Percentiles rank a stretch among this genome's conserved stretches.
These are phyloP conservation scores for Carnegiea gigantea DNA, from an alignment of 179 eudicot genomes.

Conservation along the genomic window DNA sequence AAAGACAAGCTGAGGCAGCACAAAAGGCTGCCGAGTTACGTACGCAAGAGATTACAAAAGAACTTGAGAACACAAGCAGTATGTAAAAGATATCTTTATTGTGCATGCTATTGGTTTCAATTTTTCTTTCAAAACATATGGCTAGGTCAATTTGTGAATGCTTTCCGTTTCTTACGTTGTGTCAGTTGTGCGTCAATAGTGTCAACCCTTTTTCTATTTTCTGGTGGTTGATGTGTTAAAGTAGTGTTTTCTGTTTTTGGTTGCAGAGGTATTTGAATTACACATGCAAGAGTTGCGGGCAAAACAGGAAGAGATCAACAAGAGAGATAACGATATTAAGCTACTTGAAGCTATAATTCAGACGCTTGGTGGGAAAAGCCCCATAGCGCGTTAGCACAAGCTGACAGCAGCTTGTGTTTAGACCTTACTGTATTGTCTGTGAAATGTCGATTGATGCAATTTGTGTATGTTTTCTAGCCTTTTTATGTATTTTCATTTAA, in stretches of 20 bases:
- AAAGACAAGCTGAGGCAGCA: slow-evolving; percentile 86
- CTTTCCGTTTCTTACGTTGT: no score
- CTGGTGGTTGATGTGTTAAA: no score
- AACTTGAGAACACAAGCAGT: slow-evolving; percentile 96
- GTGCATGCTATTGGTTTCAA: not conserved
- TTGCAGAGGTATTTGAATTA: slow-evolving; percentile 88
- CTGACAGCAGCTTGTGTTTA: slow-evolving; percentile 9
- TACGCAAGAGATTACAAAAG: slow-evolving; percentile 69
- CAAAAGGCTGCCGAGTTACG: slow-evolving; percentile 91
- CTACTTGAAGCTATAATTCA: slow-evolving; percentile 89
- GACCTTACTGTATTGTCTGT: not conserved
- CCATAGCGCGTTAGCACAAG: slow-evolving; percentile 16
- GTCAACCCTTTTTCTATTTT: not conserved
- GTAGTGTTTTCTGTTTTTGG: not conserved
- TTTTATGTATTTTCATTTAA: not conserved
- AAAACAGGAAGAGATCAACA: slow-evolving; percentile 84
- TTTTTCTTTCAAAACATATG: not conserved
- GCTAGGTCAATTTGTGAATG: not conserved
- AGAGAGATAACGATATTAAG: slow-evolving; percentile 82
- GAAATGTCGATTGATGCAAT: not conserved
- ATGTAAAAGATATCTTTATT: slow-evolving; percentile 25
- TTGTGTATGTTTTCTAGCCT: not conserved
- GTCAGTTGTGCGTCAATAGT: not conserved
- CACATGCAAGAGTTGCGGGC: slow-evolving; percentile 88
- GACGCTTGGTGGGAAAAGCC: slow-evolving; percentile 81